phyloP scores from a whole-genome alignment of 2,329 filamentous ascomycete genomes.

The Cryphonectria japonica region DNA sequence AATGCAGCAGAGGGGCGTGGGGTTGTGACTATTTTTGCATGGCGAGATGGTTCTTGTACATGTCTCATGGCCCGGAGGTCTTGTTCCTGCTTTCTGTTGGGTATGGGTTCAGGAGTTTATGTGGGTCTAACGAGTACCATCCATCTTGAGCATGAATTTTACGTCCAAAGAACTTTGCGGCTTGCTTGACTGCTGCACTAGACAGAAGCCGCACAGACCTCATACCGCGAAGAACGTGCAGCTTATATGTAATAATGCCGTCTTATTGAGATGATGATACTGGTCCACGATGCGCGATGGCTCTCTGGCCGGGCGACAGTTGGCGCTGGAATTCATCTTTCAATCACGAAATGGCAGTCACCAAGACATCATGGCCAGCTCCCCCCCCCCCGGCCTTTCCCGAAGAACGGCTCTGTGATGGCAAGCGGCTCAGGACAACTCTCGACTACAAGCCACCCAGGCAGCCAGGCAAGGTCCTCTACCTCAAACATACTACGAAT shows the following conservation, averaged over 20 bases:
- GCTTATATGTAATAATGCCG: not conserved
- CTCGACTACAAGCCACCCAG: not conserved
- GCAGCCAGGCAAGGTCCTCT: not conserved
- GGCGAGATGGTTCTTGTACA: not conserved
- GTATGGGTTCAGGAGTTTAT: not conserved
- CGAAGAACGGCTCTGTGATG: too few species aligned
- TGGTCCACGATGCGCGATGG: not conserved
- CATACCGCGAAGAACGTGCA: not conserved
- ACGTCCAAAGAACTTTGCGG: not conserved
- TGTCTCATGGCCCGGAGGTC: conserved; percentile 1
- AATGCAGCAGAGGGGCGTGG: not conserved
- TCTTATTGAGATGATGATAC: not conserved
- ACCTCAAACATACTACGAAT: not conserved
- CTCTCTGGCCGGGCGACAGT: not conserved
- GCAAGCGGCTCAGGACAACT: not conserved
- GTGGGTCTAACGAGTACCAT: conserved; percentile 1
- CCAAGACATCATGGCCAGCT: too few species aligned
- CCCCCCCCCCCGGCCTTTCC: too few species aligned
- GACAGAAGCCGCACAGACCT: not conserved
- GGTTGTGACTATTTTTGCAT: not conserved
- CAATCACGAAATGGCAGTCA: too few species aligned
- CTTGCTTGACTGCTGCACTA: not conserved
- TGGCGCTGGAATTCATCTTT: not conserved
- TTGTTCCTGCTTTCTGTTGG: not conserved
- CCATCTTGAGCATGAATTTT: not conserved